phyloP scores from a whole-genome alignment of 208 protist species.

The Wallacemonas sp. region DNA sequence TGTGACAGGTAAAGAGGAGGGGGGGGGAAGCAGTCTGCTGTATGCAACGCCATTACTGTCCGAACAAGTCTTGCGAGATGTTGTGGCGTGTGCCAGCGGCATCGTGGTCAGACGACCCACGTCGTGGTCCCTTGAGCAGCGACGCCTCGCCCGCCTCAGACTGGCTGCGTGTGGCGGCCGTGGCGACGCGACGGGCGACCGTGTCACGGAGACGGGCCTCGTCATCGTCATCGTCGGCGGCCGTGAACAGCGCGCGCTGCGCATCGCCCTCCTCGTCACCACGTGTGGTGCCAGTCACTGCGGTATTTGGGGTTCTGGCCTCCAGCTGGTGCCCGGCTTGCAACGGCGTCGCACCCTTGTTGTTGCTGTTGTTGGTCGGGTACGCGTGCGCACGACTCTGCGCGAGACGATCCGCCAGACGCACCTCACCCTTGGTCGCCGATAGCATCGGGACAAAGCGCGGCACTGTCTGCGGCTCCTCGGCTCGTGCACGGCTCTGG shows the following conservation, averaged over 20 bases:
- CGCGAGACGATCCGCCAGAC: conserved; percentile 1
- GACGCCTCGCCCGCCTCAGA: not conserved
- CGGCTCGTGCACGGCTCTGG: conserved; percentile 1
- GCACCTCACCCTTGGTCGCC: conserved; percentile 2
- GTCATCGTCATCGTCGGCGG: conserved; percentile 12
- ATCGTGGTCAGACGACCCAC: not conserved
- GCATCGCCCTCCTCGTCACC: not conserved
- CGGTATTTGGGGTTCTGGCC: too few species aligned
- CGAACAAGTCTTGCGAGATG: conserved; percentile 8
- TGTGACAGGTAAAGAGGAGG: too few species aligned
- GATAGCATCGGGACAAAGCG: conserved; percentile 13
- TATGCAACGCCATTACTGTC: too few species aligned
- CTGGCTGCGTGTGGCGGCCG: not conserved
- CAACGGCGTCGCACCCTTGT: too few species aligned
- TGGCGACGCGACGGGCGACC: not conserved
- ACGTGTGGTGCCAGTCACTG: too few species aligned
- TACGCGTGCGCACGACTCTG: not conserved
- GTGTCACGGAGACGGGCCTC: not conserved
- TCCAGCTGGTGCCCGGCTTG: too few species aligned
- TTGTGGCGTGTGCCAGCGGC: not conserved
- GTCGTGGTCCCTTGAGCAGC: not conserved
- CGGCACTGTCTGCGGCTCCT: conserved; percentile 8
- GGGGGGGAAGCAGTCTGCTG: too few species aligned
- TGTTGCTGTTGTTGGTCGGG: too few species aligned
- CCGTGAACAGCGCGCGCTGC: conserved; percentile 9